Evolutionary conservation across 2,329 filamentous ascomycete genomes (phyloP), one percentile per base, ranked within the genome.

Genomic region (Trichoderma semiorbis): DNA sequence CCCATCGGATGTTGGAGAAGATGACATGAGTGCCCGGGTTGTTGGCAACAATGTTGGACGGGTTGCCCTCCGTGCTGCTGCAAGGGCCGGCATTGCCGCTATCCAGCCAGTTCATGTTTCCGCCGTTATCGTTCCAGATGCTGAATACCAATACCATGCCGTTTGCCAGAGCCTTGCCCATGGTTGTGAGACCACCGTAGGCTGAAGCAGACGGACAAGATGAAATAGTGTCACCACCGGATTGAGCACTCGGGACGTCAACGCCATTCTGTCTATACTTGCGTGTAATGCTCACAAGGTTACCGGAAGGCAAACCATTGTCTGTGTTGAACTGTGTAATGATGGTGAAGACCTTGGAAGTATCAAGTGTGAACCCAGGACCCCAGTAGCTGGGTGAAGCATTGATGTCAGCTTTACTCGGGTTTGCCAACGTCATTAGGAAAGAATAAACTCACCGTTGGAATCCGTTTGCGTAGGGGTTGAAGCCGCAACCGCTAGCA

Each of bases 1-100:
- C 88, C 83, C 87, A 88, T 75, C 84, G 85, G 75, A 90, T 86
- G 75, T 89, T 85, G 73, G 84, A 86, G 76, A 88, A 90, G 1
- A 80, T 84, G 5, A 90, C 86, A 16, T 81, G 81, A 0, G 88
- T 85, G 63, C 81, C 80, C 1, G 85, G 84, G 75, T 86, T 80
- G 16, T 86, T 77, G 61, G 81, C 78, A 69, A 82, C 72, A 70
- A 90, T 87, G 16, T 82, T 79, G 47, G 79, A 78, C 0, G 88
- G 88, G 72, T 84, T 81, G 0, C 88, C 88, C 75, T 87, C 85
- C 0, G 84, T 86, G 4, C 80, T 81, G 75, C 83, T 83, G 78
- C 88, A 90, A 21, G 86, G 87, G 1, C 88, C 88, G 4, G 83
- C 78, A 30, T 79, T 80, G 21, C 75, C 78, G 3, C 82, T 75